Conservation (phyloP, 495 filamentous ascomycete genomes). For the Massariosphaeria phaeospora region DNA sequence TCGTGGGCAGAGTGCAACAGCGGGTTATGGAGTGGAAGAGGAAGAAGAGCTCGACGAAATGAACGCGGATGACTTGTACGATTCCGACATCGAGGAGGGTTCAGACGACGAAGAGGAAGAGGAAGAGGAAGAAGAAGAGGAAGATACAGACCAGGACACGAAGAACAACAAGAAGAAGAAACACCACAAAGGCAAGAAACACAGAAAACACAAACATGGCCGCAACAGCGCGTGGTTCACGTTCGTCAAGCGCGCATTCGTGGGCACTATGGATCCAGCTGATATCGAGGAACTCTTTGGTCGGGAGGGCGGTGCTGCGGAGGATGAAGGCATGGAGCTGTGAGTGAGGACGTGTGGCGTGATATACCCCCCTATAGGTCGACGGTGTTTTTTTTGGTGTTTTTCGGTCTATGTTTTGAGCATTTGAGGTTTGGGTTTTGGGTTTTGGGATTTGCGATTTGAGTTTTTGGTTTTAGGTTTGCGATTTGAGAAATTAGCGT, state of each 20-base stretch:
- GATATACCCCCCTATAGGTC: not conserved
- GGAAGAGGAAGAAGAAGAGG: slow-evolving; percentile 16
- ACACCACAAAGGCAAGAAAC: slow-evolving; percentile 42
- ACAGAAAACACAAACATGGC: slow-evolving; percentile 45
- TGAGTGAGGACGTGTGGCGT: not conserved
- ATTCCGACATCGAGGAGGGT: slow-evolving; percentile 14
- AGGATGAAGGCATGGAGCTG: slow-evolving; percentile 12
- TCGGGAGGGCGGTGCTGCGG: not conserved
- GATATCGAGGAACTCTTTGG: slow-evolving; percentile 47
- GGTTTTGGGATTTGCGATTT: too few relatives aligned
- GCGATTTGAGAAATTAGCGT: too few relatives aligned
- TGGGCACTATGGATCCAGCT: slow-evolving; percentile 59
- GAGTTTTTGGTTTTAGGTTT: too few relatives aligned
- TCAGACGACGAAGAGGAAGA: slow-evolving; percentile 28
- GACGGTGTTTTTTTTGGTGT: not conserved
- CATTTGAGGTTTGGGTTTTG: too few relatives aligned
- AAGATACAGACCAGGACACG: slow-evolving; percentile 29
- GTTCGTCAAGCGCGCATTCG: slow-evolving; percentile 76
- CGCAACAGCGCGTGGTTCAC: slow-evolving; percentile 61
- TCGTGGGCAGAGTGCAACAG: slow-evolving; percentile 37
- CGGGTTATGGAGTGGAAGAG: slow-evolving; percentile 19
- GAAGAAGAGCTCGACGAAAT: slow-evolving; percentile 6
- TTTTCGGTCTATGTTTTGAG: too few relatives aligned
- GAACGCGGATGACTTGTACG: slow-evolving; percentile 26
- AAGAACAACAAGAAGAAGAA: slow-evolving; percentile 40